Evolutionary conservation across 2,329 filamentous ascomycete genomes (phyloP).

Genomic region (Zasmidium citrigriseum): DNA sequence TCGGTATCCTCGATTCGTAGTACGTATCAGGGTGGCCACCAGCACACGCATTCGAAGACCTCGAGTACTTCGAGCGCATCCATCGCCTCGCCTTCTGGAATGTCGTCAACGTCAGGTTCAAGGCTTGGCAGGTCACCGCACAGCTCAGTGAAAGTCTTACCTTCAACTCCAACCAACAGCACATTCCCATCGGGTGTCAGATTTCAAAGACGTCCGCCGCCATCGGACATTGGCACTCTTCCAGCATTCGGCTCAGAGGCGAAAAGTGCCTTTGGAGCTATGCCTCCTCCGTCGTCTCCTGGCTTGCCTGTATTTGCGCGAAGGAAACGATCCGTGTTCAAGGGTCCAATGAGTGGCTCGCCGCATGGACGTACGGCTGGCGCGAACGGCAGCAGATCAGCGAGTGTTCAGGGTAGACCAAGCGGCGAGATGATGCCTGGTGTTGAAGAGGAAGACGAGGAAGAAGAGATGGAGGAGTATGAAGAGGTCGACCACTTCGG

Average conservation of each 20-base stretch:
- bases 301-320: constrained; percentile 74
- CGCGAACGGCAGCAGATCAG: constrained; percentile 36
- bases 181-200: constrained; percentile 85
- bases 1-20: constrained; percentile 91
- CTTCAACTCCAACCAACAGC: constrained; percentile 75
- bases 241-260: constrained; percentile 29
- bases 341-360: constrained; percentile 68
- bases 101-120: constrained; percentile 56
- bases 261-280: constrained; percentile 21
- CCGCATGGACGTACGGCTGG: constrained; percentile 23
- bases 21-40: constrained; percentile 78
- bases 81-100: constrained; percentile 50
- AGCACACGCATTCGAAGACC: constrained; percentile 86
- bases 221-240: constrained; percentile 32
- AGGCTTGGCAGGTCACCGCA: constrained; percentile 74
- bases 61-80: constrained; percentile 85
- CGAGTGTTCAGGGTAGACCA: constrained; percentile 66
- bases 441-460: constrained; percentile 34
- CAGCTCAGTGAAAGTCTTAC: constrained; percentile 90
- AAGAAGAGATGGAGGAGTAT: constrained; percentile 28
- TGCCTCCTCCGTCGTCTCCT: constrained; percentile 54
- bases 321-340: constrained; percentile 78
- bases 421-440: constrained; percentile 74
- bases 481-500: constrained; percentile 32
- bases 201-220: constrained; percentile 46